These are phyloP conservation scores for Daldinia caldariorum DNA, from an alignment of 495 filamentous ascomycete species.

Conservation along the genomic window DNA sequence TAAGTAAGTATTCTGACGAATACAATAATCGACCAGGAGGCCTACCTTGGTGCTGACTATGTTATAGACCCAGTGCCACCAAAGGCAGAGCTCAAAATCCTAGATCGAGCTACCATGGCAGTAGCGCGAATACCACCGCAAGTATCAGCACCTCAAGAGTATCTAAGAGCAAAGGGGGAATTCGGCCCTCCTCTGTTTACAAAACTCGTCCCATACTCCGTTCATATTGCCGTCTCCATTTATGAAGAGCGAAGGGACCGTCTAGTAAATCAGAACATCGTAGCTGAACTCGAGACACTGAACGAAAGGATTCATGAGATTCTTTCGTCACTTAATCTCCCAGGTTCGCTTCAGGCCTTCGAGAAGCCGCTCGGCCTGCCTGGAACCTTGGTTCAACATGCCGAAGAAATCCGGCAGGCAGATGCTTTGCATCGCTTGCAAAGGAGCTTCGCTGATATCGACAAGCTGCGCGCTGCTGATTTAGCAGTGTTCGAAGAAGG, in stretches of 20 bases:
- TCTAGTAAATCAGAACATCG: constrained; percentile 83
- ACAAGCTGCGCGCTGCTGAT: constrained; percentile 83
- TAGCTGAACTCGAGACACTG: constrained; percentile 84
- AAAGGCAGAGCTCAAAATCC: constrained; percentile 84
- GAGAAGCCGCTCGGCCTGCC: constrained; percentile 96
- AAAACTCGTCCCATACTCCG: constrained; percentile 93
- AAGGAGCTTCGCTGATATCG: constrained; percentile 82
- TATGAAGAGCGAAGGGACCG: constrained; percentile 93
- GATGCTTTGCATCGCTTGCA: constrained; percentile 80
- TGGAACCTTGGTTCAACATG: constrained; percentile 82
- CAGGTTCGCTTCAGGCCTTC: constrained; percentile 90
- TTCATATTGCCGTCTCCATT: constrained; percentile 93
- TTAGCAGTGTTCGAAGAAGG: constrained; percentile 81
- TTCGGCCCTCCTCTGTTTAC: constrained; percentile 88
- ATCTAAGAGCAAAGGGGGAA: constrained; percentile 79
- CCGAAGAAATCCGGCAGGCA: constrained; percentile 94
- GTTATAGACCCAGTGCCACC: constrained; percentile 76
- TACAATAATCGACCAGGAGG: not conserved
- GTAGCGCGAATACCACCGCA: constrained; percentile 80
- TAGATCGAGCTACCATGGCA: constrained; percentile 92
- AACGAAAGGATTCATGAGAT: constrained; percentile 83
- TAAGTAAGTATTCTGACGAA: constrained; percentile 56
- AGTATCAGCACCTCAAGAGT: constrained; percentile 79
- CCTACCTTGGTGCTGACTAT: constrained; percentile 22
- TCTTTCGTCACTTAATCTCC: constrained; percentile 84